phyloP scores from a whole-genome alignment of 2,329 filamentous ascomycete genomes.

The Colletotrichum orchidophilum region DNA sequence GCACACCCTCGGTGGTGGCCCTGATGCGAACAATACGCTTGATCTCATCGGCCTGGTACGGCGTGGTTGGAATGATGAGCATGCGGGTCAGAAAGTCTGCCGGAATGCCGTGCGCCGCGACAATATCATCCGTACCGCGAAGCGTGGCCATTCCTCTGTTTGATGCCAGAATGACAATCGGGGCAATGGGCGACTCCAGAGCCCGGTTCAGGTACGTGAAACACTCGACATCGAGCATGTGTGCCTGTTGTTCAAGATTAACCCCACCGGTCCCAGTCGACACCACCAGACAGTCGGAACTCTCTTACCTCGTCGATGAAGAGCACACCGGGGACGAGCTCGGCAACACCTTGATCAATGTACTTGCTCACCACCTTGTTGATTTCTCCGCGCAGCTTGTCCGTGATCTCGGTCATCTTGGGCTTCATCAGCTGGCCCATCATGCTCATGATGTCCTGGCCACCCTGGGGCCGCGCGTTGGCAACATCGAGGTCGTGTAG shows the following conservation, averaged over 20 bases:
- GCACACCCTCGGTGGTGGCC: constrained; percentile 81
- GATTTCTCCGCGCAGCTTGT: constrained; percentile 94
- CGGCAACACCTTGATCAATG: constrained; percentile 97
- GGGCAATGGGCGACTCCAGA: constrained; percentile 93
- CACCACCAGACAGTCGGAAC: constrained; percentile 15
- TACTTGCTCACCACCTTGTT: constrained; percentile 99
- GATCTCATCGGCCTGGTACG: constrained; percentile 89
- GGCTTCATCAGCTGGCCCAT: constrained; percentile 99
- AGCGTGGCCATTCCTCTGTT: constrained; percentile 96
- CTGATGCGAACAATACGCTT: constrained; percentile 90
- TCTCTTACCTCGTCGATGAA: constrained; percentile 93
- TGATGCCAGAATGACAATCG: constrained; percentile 96
- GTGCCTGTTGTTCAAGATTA: constrained; percentile 68
- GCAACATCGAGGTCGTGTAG: constrained; percentile 96
- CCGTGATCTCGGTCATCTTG: constrained; percentile 99
- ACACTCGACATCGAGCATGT: constrained; percentile 99
- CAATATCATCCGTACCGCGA: constrained; percentile 82
- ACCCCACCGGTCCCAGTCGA: constrained; percentile 22
- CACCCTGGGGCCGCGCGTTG: constrained; percentile 93
- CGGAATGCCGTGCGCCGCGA: constrained; percentile 92
- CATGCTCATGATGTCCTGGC: constrained; percentile 99
- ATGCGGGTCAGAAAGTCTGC: constrained; percentile 92
- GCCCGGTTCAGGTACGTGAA: constrained; percentile 99
- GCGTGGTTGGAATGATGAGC: constrained; percentile 93
- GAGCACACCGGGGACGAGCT: constrained; percentile 95